Base-by-base conservation (phyloP, 2,329 filamentous ascomycete genomes). In the Fusarium illudens region DNA sequence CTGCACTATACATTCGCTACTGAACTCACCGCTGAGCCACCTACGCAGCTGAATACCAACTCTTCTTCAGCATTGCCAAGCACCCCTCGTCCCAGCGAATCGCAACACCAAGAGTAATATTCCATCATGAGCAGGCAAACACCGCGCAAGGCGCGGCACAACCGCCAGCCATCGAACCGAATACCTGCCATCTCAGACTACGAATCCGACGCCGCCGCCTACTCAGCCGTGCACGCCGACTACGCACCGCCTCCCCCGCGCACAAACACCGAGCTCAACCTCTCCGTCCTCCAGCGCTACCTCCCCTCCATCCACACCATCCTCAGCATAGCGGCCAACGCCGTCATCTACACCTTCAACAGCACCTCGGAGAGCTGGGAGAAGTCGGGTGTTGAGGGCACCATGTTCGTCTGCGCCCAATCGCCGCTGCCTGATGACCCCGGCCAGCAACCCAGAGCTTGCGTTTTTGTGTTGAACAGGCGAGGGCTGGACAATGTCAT, bases 221-320 rank as follows among this genome's bases (percentile, higher is more conserved):
- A 69, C 34, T 46, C 64, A 46, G 50, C 73, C 71, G 80, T 69
- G 60, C 79, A 73, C 62, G 79, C 73, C 64, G 76, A 68, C 58
- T 81, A 76, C 64, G 81, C 74, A 70, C 82, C 78, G 33, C 85
- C 80, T 75, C 84, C 80, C 53, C 87, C 83, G 77, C 90, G 92
- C 68, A 90, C 90, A 66, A 96, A 94, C 78, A 92, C 91, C 58
- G 91, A 96, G 71, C 89, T 98, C 75, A 98, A 98, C 82, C 85
- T 97, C 69, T 85, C 88, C 50, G 95, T 97, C 36, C 85, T 98
- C 33, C 89, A 87, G 62, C 92, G 93, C 70, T 92, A 97, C 81
- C 87, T 93, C 61, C 92, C 93, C 30, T 86, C 87, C 60, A 88
- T 97, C 68, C 83, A 84, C 61, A 82, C 85, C 54, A 93, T 97